Percentiles rank a stretch among this genome's conserved stretches.
These are phyloP conservation scores for Blastocystis sp. DNA, from an alignment of 352 stramenopile species.

Conservation along the genomic window DNA sequence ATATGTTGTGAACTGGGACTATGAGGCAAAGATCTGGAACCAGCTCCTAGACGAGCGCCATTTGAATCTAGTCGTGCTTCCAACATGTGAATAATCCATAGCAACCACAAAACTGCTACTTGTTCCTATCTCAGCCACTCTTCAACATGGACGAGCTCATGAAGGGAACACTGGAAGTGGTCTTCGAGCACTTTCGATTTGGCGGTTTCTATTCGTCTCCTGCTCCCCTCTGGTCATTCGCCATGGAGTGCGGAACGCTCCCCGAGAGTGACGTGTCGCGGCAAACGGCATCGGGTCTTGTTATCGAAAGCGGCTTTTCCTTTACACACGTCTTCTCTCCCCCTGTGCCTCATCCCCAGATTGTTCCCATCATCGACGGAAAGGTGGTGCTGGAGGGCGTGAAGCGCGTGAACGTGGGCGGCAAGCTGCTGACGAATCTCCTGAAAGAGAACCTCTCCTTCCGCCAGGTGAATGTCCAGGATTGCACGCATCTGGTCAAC, in stretches of 20 bases:
- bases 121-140: conserved; percentile 55
- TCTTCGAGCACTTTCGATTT: conserved; percentile 63
- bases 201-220: conserved; percentile 33
- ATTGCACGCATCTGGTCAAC: conserved; percentile 43
- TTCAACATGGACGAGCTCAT: conserved; percentile 63
- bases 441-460: conserved; percentile 76
- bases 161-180: conserved; percentile 32
- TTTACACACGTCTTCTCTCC: conserved; percentile 76
- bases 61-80: conserved; percentile 13
- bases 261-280: neutral
- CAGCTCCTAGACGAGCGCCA: conserved; percentile 24
- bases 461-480: conserved; percentile 56
- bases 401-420: conserved; percentile 78
- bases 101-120: conserved; percentile 34
- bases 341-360: neutral
- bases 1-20: conserved; percentile 62
- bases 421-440: conserved; percentile 83
- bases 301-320: conserved; percentile 81
- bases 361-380: conserved; percentile 78
- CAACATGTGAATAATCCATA: conserved; percentile 9
- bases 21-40: conserved; percentile 44
- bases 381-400: conserved; percentile 66
- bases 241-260: neutral
- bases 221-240: conserved; percentile 29
- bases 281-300: conserved; percentile 57